phyloP scores from a whole-genome alignment of 768 basidiomycete genomes.

The Amylocystis lapponica region DNA sequence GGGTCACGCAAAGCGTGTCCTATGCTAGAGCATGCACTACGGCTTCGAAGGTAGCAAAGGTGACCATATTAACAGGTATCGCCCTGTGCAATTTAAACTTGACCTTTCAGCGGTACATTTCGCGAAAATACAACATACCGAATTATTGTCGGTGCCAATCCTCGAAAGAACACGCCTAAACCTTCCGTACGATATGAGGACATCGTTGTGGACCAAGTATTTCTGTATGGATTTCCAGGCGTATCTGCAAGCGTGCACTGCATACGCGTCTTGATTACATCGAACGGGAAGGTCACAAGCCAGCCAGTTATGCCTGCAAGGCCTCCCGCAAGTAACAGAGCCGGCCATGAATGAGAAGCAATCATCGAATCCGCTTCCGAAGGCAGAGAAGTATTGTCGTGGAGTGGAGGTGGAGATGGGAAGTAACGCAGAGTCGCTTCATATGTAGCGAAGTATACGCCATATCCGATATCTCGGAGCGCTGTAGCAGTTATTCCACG shows the following conservation, averaged over 20 bases:
- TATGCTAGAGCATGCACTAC: constrained; percentile 39
- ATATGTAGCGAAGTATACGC: constrained; percentile 73
- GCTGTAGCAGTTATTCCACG: constrained; percentile 72
- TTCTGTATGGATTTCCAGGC: constrained; percentile 48
- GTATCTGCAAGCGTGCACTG: constrained; percentile 40
- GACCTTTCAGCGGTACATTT: no score
- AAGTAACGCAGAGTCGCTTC: constrained; percentile 58
- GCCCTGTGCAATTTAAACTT: constrained; percentile 38
- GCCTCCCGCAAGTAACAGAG: constrained; percentile 67
- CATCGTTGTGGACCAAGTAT: constrained; percentile 50
- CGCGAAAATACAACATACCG: no score
- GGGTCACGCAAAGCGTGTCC: no score
- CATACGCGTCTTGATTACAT: constrained; percentile 87
- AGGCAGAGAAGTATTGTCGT: constrained; percentile 30
- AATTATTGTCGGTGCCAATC: constrained; percentile 75
- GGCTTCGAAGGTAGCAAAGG: constrained; percentile 68
- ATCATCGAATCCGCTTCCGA: constrained; percentile 34
- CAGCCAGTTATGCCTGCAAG: constrained; percentile 75
- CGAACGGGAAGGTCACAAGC: constrained; percentile 80
- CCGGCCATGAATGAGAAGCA: constrained; percentile 41
- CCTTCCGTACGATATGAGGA: constrained; percentile 65
- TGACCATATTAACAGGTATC: constrained; percentile 84
- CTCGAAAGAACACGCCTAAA: constrained; percentile 63
- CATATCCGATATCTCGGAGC: constrained; percentile 76
- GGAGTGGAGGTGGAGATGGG: constrained; percentile 17